Evolutionary conservation across 2,329 filamentous ascomycete genomes (phyloP).

Genomic region (Ciborinia camelliae): DNA sequence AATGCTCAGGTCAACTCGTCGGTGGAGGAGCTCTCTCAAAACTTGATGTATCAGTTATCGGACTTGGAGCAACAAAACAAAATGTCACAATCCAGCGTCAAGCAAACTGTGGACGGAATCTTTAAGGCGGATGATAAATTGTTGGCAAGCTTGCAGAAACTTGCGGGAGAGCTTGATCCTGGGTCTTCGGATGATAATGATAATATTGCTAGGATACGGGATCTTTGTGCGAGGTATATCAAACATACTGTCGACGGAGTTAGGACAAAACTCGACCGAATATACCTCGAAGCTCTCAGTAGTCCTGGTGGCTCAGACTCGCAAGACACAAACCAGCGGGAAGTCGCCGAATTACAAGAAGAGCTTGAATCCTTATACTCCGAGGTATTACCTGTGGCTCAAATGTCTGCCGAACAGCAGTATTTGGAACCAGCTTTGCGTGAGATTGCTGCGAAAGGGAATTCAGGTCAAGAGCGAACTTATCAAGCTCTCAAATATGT

Average conservation of each 20-base stretch:
- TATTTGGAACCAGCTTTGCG: slow-evolving; percentile 58
- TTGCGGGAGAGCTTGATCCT: slow-evolving; percentile 58
- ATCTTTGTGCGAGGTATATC: slow-evolving; percentile 54
- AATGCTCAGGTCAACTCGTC: slow-evolving; percentile 43
- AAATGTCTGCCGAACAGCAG: slow-evolving; percentile 69
- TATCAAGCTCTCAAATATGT: slow-evolving; percentile 51
- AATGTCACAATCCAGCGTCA: slow-evolving; percentile 45
- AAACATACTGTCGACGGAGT: slow-evolving; percentile 55
- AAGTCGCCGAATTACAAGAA: slow-evolving; percentile 53
- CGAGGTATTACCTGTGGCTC: slow-evolving; percentile 65
- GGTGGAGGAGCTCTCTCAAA: slow-evolving; percentile 49
- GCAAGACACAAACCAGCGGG: slow-evolving; percentile 31
- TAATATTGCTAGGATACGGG: slow-evolving; percentile 56
- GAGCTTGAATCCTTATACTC: slow-evolving; percentile 68
- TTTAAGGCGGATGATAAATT: slow-evolving; percentile 63
- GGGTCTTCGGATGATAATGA: slow-evolving; percentile 51
- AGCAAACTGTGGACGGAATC: slow-evolving; percentile 48
- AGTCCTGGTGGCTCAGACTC: slow-evolving; percentile 20
- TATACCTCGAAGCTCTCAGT: slow-evolving; percentile 50
- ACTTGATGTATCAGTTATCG: slow-evolving; percentile 45
- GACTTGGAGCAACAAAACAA: slow-evolving; percentile 53
- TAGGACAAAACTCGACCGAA: slow-evolving; percentile 52
- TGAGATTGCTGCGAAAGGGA: slow-evolving; percentile 44
- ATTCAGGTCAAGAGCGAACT: slow-evolving; percentile 45
- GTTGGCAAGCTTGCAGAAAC: slow-evolving; percentile 61